Conservation (phyloP, 1,139 yeast species). For the Debaryomyces coudertii region DNA sequence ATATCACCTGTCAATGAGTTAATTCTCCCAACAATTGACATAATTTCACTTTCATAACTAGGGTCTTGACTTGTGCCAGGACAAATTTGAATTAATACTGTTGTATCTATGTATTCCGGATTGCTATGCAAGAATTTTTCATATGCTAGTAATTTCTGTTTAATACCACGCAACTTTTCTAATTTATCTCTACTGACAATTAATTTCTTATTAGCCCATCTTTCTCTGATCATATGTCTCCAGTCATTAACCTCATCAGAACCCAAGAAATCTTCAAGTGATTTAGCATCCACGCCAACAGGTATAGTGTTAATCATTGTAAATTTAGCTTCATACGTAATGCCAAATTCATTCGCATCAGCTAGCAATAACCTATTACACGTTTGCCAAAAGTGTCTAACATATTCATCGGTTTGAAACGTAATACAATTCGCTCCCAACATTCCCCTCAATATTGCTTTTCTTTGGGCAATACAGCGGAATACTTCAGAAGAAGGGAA, state of each 20-base stretch:
- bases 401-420: constrained; percentile 91
- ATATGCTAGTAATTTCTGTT: constrained; percentile 84
- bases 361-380: constrained; percentile 82
- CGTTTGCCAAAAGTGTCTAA: constrained; percentile 90
- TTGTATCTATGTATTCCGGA: constrained; percentile 69
- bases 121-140: constrained; percentile 72
- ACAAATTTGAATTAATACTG: constrained; percentile 84
- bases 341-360: constrained; percentile 77
- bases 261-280: constrained; percentile 51
- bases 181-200: constrained; percentile 89
- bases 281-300: constrained; percentile 82
- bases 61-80: constrained; percentile 58
- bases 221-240: constrained; percentile 70
- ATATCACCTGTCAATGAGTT: constrained; percentile 75
- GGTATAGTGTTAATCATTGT: constrained; percentile 73
- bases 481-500: constrained; percentile 97
- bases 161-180: constrained; percentile 85
- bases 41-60: constrained; percentile 69
- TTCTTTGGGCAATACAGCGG: constrained; percentile 89
- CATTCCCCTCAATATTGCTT: constrained; percentile 75
- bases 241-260: constrained; percentile 64
- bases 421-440: constrained; percentile 87
- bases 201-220: constrained; percentile 73
- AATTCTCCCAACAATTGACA: constrained; percentile 80
- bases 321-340: constrained; percentile 67